Evolutionary conservation across 2,329 filamentous ascomycete genomes (phyloP).

Genomic region (Penicillium concentricum): DNA sequence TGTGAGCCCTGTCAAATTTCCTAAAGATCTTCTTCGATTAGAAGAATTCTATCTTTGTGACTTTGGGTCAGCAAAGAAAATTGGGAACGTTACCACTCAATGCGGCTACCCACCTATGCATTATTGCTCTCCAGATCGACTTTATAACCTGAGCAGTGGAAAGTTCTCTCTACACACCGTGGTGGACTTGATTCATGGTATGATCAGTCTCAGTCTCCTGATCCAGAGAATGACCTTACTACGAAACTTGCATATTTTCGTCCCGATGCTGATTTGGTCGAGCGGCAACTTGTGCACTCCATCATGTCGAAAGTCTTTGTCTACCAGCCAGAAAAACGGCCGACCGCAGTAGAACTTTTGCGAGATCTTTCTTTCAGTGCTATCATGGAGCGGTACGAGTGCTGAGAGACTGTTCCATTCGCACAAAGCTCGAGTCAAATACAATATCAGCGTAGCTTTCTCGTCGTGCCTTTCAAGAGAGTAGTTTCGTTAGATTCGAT

Average conservation of each 20-base stretch:
- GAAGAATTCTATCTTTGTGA: conserved; percentile 32
- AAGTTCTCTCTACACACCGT: conserved; percentile 17
- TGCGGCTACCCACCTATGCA: conserved; percentile 14
- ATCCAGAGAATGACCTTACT: conserved; percentile 8
- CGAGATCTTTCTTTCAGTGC: conserved; percentile 29
- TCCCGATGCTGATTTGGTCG: conserved; percentile 20
- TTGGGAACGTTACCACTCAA: conserved; percentile 15
- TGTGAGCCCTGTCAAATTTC: conserved; percentile 20
- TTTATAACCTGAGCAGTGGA: conserved; percentile 29
- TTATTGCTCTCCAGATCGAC: conserved; percentile 29
- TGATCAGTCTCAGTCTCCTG: conserved; percentile 20
- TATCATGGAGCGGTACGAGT: conserved; percentile 29
- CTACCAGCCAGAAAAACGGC: conserved; percentile 25
- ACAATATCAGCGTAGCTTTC: too few species aligned
- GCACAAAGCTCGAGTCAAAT: too few species aligned
- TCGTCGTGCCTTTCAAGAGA: too few species aligned
- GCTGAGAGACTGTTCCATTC: conserved; percentile 12
- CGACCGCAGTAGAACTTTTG: conserved; percentile 28
- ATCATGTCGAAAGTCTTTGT: conserved; percentile 27
- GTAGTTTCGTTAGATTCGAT: too few species aligned
- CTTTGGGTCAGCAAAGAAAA: conserved; percentile 28
- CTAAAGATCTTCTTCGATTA: conserved; percentile 22
- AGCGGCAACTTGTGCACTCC: conserved; percentile 22
- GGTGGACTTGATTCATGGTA: conserved; percentile 28
- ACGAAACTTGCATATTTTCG: conserved; percentile 14